Conservation (phyloP, 495 filamentous ascomycete genomes). For the Trichoderma parareesei region DNA sequence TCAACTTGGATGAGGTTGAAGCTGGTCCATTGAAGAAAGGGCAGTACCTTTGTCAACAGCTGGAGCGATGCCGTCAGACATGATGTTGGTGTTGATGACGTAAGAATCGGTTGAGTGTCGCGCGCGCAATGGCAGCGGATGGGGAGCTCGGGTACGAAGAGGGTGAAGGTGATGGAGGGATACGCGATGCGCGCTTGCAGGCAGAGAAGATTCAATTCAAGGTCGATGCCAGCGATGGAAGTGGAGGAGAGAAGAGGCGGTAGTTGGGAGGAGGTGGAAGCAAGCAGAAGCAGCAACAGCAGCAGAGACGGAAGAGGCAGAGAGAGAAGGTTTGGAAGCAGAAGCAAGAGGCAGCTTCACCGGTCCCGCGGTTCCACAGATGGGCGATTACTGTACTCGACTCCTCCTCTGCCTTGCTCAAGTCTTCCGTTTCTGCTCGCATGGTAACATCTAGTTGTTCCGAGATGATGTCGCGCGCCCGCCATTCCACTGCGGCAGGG, state of each 20-base stretch:
- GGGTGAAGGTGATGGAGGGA: neutral
- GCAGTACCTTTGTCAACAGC: conserved; percentile 34
- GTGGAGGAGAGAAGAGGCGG: neutral
- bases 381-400: neutral
- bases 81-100: conserved; percentile 31
- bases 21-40: neutral
- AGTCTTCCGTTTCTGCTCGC: no score
- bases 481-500: neutral
- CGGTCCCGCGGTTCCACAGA: conserved; percentile 4
- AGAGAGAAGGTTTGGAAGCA: no score
- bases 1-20: neutral
- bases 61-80: conserved; percentile 29
- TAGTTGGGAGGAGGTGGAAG: neutral
- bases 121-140: neutral
- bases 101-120: conserved; percentile 19
- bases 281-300: neutral
- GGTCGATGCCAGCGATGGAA: neutral
- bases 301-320: neutral
- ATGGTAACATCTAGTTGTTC: neutral
- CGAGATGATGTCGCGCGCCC: conserved; percentile 7
- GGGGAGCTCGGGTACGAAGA: neutral
- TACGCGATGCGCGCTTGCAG: neutral
- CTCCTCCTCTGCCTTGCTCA: neutral
- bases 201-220: neutral
- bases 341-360: neutral